These are phyloP conservation scores for Pezicula carpinea DNA, from an alignment of 2,329 filamentous ascomycete species.

Conservation along the genomic window DNA sequence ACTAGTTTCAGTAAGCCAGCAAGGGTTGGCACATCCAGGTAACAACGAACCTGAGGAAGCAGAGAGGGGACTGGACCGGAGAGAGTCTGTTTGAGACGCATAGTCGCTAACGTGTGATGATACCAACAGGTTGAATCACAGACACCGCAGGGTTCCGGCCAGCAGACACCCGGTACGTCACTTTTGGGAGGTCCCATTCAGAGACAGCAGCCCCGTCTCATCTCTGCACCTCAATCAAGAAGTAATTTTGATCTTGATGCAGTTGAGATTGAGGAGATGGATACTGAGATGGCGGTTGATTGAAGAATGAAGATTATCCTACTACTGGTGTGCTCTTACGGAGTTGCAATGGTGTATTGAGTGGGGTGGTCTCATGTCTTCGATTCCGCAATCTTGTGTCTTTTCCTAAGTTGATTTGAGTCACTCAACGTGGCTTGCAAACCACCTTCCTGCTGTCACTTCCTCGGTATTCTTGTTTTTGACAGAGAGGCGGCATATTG, in stretches of 20 bases:
- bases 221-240: conserved; percentile 11
- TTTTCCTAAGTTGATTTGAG: too few relatives aligned
- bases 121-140: background rate
- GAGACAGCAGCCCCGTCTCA: conserved; percentile 7
- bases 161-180: conserved; percentile 20
- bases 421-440: too few relatives aligned
- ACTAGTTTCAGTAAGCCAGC: conserved; percentile 3
- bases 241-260: conserved; percentile 18
- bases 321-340: background rate
- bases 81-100: too few relatives aligned
- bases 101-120: too few relatives aligned
- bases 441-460: too few relatives aligned
- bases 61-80: too few relatives aligned
- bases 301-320: conserved; percentile 1
- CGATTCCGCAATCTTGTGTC: too few relatives aligned
- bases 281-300: conserved; percentile 17
- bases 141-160: conserved; percentile 3
- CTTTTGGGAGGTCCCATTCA: background rate
- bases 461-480: background rate
- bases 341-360: too few relatives aligned
- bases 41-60: too few relatives aligned
- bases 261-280: conserved; percentile 23
- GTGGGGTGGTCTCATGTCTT: too few relatives aligned
- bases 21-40: too few relatives aligned
- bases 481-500: background rate